Evolutionary conservation across 805 yeast species (phyloP).

Genomic region (Ogataea zsoltii): DNA sequence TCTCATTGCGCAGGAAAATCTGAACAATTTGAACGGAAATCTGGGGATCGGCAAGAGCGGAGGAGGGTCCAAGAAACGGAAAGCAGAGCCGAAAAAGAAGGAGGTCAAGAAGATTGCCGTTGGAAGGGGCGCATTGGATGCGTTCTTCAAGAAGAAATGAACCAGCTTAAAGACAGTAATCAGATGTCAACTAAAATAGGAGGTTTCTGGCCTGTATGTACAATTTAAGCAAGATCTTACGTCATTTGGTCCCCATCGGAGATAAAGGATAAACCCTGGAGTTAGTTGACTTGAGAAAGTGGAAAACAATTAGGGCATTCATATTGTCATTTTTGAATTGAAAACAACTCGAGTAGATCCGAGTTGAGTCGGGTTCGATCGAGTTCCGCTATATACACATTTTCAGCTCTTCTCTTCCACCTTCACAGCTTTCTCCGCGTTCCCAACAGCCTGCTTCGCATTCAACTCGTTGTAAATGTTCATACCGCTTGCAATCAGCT

Average conservation of each 20-base stretch:
- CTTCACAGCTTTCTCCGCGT: slow-evolving; percentile 19
- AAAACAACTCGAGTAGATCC: too few relatives aligned
- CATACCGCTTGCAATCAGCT: slow-evolving; percentile 75
- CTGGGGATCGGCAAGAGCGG: slow-evolving; percentile 18
- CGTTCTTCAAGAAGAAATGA: slow-evolving; percentile 51
- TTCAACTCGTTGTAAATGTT: slow-evolving; percentile 55
- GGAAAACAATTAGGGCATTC: too few relatives aligned
- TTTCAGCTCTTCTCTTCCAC: slow-evolving; percentile 8
- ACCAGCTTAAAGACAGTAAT: slow-evolving; percentile 10
- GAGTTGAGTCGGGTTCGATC: too few relatives aligned
- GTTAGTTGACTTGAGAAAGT: too few relatives aligned
- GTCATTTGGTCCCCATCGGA: too few relatives aligned
- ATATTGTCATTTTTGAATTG: too few relatives aligned
- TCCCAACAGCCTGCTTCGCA: slow-evolving; percentile 38
- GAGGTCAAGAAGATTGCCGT: slow-evolving; percentile 44
- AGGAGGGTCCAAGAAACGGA: slow-evolving; percentile 20
- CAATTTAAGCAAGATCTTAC: too few relatives aligned
- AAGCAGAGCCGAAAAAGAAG: slow-evolving; percentile 32
- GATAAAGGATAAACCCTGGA: too few relatives aligned
- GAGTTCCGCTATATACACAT: background rate
- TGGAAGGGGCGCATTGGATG: slow-evolving; percentile 70
- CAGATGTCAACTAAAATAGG: too few relatives aligned
- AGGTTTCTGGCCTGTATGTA: too few relatives aligned
- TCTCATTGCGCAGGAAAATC: slow-evolving; percentile 32
- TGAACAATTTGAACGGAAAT: slow-evolving; percentile 34